Percentiles rank a stretch among this genome's conserved stretches.
phyloP scores from a whole-genome alignment of 306 rosid species.

The Malus domestica region ASM211411v1 NC_041798.1:26686501-26687000 shows the following conservation, averaged over 20 bases:
- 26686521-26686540: constrained; percentile 31
- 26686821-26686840: constrained; percentile 88
- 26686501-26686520: constrained; percentile 27
- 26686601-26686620: constrained; percentile 40
- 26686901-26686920: not conserved
- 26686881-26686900: not conserved
- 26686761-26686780: constrained; percentile 90
- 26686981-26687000: constrained; percentile 68
- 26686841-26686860: constrained; percentile 94
- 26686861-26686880: not conserved
- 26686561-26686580: constrained; percentile 27
- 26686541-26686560: constrained; percentile 7
- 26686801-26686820: constrained; percentile 97
- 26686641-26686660: not conserved
- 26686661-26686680: not conserved
- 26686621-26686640: not conserved
- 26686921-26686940: constrained; percentile 26
- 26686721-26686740: constrained; percentile 19
- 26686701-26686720: not conserved
- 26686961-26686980: constrained; percentile 85
- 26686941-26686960: constrained; percentile 96
- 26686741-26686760: constrained; percentile 57
- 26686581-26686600: constrained; percentile 38
- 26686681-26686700: not conserved
- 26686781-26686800: constrained; percentile 78